Conservation (phyloP, 2,329 filamentous ascomycete genomes). For the Hypoxylon sp. region DNA sequence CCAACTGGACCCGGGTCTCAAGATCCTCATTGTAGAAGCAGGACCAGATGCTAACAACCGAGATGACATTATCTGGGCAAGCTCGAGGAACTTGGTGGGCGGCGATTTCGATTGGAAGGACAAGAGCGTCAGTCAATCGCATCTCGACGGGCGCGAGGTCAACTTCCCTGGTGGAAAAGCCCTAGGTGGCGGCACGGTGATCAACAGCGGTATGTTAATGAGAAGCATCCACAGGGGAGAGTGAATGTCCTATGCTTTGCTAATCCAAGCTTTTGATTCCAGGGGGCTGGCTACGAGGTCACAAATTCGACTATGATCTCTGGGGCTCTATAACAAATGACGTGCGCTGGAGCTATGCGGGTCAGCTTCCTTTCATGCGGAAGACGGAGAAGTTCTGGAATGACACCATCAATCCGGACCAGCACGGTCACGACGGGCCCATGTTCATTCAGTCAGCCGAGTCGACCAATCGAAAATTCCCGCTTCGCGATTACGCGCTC, state of each 20-base stretch:
- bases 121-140: conserved; percentile 44
- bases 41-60: not conserved
- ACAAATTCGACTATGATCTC: not conserved
- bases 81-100: conserved; percentile 44
- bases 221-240: not conserved
- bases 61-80: conserved; percentile 11
- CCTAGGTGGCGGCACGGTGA: conserved; percentile 55
- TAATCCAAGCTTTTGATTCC: not conserved
- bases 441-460: conserved; percentile 44
- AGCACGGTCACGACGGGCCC: conserved; percentile 49
- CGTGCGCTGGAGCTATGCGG: conserved; percentile 55
- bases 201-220: conserved; percentile 50
- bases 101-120: conserved; percentile 52
- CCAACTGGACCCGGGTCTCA: conserved; percentile 14
- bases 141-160: conserved; percentile 43
- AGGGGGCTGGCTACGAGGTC: not conserved
- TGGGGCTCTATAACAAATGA: conserved; percentile 45
- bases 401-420: conserved; percentile 23
- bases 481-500: conserved; percentile 49
- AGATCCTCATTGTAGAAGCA: not conserved
- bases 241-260: not conserved
- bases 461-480: conserved; percentile 51
- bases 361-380: conserved; percentile 57
- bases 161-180: conserved; percentile 50
- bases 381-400: conserved; percentile 50